Base-by-base conservation (phyloP, 2,329 filamentous ascomycete species). In the Cladosporium velox region DNA sequence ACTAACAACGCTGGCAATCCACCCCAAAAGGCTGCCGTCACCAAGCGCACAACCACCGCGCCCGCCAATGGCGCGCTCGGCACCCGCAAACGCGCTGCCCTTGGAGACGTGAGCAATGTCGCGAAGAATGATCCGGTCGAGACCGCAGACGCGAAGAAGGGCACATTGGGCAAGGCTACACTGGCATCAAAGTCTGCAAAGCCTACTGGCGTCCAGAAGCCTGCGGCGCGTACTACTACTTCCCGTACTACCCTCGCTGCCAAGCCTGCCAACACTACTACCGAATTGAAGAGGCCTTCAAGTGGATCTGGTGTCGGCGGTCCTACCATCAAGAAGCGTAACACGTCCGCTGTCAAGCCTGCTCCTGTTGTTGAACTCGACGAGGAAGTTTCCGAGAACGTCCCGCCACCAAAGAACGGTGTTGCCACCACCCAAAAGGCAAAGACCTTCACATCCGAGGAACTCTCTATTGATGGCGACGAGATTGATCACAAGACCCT, bases 101-200 rank as follows among this genome's bases (percentile, higher is more conserved):
- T 99, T 44, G 93, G 91, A 66, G 95, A 99, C 82, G 91, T 97
- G 72, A 98, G 93, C 86, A 99, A 99, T 81, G 90, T 96, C 70
- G 88, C 88, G 73, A 98, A 97, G 79, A 85, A 86, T 58, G 91
- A 91, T 64, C 84, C 80, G 6, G 82, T 79, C 66, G 76, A 78
- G 59, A 97, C 96, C 84, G 81, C 83, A 55, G 77, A 83, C 44
- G 80, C 80, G 49, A 84, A 83, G 76, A 89, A 85, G 74, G 74
- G 75, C 59, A 67, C 70, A 47, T 44, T 77, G 41, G 70, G 71
- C 44, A 90, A 93, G 81, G 81, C 81, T 66, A 88, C 88, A 65
- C 82, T 93, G 32, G 86, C 92, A 49, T 92, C 92, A 58, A 97
- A 97, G 82, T 87, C 85, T 52, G 79, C 89, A 63, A 90, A 93